Conservation (phyloP, 2,329 filamentous ascomycete species). For the Fusarium pseudoanthophilum region DNA sequence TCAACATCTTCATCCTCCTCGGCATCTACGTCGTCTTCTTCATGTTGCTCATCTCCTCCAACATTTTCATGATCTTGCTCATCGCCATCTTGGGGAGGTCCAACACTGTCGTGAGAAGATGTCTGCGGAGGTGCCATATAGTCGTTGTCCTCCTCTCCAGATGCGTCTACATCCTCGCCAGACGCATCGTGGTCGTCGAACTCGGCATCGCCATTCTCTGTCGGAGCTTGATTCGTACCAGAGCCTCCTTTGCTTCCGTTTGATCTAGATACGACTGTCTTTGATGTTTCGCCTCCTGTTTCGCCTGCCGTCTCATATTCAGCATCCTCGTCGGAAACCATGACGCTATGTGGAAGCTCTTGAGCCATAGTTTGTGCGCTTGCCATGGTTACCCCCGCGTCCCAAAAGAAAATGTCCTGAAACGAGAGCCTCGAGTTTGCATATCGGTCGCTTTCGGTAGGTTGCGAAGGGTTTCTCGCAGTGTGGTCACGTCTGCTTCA, state of each 20-base stretch:
- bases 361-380: constrained; percentile 67
- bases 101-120: constrained; percentile 42
- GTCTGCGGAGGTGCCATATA: constrained; percentile 44
- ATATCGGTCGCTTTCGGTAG: constrained; percentile 45
- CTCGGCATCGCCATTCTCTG: constrained; percentile 50
- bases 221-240: constrained; percentile 1
- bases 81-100: constrained; percentile 46
- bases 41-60: constrained; percentile 53
- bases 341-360: constrained; percentile 66
- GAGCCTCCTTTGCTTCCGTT: neutral
- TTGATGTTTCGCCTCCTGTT: constrained; percentile 44
- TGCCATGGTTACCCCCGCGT: constrained; percentile 55
- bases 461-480: constrained; percentile 40
- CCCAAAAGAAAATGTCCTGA: constrained; percentile 32
- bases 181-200: constrained; percentile 54
- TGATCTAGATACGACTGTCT: constrained; percentile 35
- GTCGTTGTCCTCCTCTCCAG: constrained; percentile 56
- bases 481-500: constrained; percentile 40
- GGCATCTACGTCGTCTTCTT: constrained; percentile 34
- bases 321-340: constrained; percentile 62
- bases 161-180: constrained; percentile 56
- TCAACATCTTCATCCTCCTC: constrained; percentile 54
- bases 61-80: constrained; percentile 27
- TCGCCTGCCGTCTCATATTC: constrained; percentile 54
- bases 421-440: constrained; percentile 35